Evolutionary conservation across 176 grass and related monocot species (phyloP).

Genomic region (Olyra latifolia): DNA sequence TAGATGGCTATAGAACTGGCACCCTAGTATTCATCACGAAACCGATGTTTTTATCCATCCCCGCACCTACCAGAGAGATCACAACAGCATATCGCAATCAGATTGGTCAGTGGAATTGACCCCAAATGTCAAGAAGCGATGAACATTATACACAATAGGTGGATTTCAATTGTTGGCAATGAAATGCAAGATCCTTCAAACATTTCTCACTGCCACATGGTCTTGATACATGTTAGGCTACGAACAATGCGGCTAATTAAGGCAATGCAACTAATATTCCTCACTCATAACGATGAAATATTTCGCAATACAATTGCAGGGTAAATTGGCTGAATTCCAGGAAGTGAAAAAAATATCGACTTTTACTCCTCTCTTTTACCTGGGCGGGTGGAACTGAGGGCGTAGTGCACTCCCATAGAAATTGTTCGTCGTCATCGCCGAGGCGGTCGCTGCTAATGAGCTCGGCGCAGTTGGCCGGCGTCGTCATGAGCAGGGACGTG

Average conservation of each 20-base stretch:
- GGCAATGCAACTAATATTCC: constrained; percentile 7
- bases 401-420: constrained; percentile 50
- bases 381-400: constrained; percentile 53
- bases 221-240: background rate
- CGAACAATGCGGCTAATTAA: background rate
- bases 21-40: constrained; percentile 5
- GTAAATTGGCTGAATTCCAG: background rate
- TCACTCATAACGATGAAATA: background rate
- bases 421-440: constrained; percentile 43
- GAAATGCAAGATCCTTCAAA: background rate
- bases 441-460: constrained; percentile 29
- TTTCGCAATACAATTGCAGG: background rate
- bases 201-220: background rate
- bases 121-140: background rate
- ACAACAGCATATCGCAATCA: background rate
- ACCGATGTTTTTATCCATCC: background rate
- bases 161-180: background rate
- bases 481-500: constrained; percentile 62
- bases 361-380: constrained; percentile 29
- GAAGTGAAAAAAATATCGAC: background rate
- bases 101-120: background rate
- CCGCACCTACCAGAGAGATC: constrained; percentile 19
- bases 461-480: constrained; percentile 40
- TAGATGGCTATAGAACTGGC: background rate
- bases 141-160: background rate